A percentile compares a stretch with the other conserved stretches of the same genome.
Conservation (phyloP, 2,329 filamentous ascomycete species). For the Cladophialophora psammophila region DNA sequence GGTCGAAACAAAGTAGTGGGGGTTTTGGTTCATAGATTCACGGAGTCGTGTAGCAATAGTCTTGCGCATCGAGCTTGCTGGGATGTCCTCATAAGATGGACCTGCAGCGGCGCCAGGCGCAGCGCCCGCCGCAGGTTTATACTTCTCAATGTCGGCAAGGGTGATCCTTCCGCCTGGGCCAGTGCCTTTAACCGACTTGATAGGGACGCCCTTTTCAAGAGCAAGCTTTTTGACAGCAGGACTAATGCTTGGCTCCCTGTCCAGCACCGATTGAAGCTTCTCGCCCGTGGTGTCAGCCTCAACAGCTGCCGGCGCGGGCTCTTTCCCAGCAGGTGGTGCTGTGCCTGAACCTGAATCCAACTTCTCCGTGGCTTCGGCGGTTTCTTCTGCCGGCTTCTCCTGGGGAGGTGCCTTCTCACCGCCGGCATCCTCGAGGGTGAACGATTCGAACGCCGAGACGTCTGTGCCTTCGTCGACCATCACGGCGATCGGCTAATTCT, state of each 20-base stretch:
- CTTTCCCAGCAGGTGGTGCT: slow-evolving; percentile 60
- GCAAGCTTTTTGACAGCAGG: slow-evolving; percentile 81
- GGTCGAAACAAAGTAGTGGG: slow-evolving; percentile 96
- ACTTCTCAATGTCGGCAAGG: slow-evolving; percentile 92
- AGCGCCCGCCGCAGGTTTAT: slow-evolving; percentile 62
- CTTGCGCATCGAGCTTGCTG: slow-evolving; percentile 94
- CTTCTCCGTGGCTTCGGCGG: slow-evolving; percentile 68
- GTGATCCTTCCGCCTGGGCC: slow-evolving; percentile 87
- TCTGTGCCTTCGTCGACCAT: slow-evolving; percentile 92
- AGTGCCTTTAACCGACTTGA: slow-evolving; percentile 83
- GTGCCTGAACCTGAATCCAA: slow-evolving; percentile 65
- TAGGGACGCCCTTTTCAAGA: slow-evolving; percentile 79
- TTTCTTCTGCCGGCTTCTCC: slow-evolving; percentile 69
- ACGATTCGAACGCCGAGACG: slow-evolving; percentile 84
- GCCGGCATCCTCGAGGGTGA: slow-evolving; percentile 87
- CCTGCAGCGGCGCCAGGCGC: slow-evolving; percentile 59
- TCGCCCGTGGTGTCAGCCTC: slow-evolving; percentile 73
- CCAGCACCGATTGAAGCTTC: slow-evolving; percentile 80
- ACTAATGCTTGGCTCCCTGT: slow-evolving; percentile 78
- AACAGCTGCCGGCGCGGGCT: slow-evolving; percentile 63
- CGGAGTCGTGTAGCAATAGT: slow-evolving; percentile 90
- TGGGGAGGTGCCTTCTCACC: slow-evolving; percentile 74
- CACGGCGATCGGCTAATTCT: slow-evolving; percentile 84
- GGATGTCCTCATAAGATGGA: slow-evolving; percentile 80
- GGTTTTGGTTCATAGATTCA: slow-evolving; percentile 90